Evolutionary conservation across 345 rosid genomes (phyloP).

Genomic region (Toxicodendron radicans): DNA sequence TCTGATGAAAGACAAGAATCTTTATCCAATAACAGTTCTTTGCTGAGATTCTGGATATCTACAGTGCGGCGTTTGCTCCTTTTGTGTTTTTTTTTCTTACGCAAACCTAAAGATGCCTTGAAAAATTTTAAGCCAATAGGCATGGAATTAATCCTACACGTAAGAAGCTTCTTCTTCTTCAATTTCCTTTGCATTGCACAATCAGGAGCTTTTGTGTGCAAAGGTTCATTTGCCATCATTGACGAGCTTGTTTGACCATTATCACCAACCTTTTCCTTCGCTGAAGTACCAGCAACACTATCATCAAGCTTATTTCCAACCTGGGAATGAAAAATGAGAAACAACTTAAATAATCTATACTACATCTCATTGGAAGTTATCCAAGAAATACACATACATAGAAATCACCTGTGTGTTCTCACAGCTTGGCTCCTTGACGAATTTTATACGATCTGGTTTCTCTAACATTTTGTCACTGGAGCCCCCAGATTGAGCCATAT

Average conservation of each 20-base stretch:
- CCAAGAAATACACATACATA: not conserved
- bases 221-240: slow-evolving; percentile 21
- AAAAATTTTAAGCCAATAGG: slow-evolving; percentile 49
- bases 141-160: slow-evolving; percentile 29
- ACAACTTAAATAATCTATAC: slow-evolving; percentile 25
- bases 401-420: slow-evolving; percentile 31
- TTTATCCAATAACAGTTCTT: slow-evolving; percentile 35
- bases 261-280: slow-evolving; percentile 28
- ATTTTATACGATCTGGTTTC: slow-evolving; percentile 9
- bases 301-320: slow-evolving; percentile 22
- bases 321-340: slow-evolving; percentile 36
- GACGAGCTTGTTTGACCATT: slow-evolving; percentile 20
- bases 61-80: slow-evolving; percentile 36
- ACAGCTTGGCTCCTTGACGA: slow-evolving; percentile 22
- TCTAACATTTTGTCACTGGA: slow-evolving; percentile 8
- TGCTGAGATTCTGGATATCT: slow-evolving; percentile 24
- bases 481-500: slow-evolving; percentile 12
- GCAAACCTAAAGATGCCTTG: slow-evolving; percentile 37
- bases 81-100: slow-evolving; percentile 52
- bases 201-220: slow-evolving; percentile 23
- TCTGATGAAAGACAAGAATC: slow-evolving; percentile 26
- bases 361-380: not conserved
- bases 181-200: slow-evolving; percentile 28
- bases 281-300: slow-evolving; percentile 19
- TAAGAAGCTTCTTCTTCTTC: slow-evolving; percentile 46